Percentiles rank a stretch among this genome's conserved stretches.
Conservation (phyloP, 306 rosid genomes). For the Fragaria ananassa region DNA sequence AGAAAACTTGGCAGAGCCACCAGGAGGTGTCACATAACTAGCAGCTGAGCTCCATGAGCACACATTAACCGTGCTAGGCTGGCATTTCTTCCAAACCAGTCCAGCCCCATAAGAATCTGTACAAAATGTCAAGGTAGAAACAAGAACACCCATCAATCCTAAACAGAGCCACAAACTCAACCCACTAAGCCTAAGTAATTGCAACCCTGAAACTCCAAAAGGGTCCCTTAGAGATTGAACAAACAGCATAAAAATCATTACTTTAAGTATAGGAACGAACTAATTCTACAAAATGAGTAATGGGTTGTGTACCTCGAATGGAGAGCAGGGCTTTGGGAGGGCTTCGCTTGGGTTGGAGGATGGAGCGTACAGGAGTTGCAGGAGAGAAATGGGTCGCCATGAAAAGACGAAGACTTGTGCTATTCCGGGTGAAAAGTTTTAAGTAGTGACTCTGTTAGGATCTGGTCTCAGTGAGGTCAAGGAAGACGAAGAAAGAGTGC, state of each 20-base stretch:
- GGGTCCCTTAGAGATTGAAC: neutral
- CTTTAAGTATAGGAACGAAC: neutral
- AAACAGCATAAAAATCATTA: neutral
- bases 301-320: constrained; percentile 34
- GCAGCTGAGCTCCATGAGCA: constrained; percentile 55
- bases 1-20: constrained; percentile 30
- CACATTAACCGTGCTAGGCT: constrained; percentile 15
- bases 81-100: constrained; percentile 36
- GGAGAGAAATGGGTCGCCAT: constrained; percentile 73
- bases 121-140: constrained; percentile 11
- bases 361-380: constrained; percentile 45
- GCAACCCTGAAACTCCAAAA: neutral
- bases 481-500: neutral
- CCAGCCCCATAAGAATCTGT: constrained; percentile 41
- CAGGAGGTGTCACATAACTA: constrained; percentile 40
- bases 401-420: constrained; percentile 18
- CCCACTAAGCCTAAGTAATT: neutral
- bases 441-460: neutral
- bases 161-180: neutral
- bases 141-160: constrained; percentile 1
- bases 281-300: neutral
- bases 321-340: constrained; percentile 38
- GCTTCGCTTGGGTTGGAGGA: constrained; percentile 41
- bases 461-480: neutral
- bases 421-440: neutral